These are phyloP conservation scores for Penicillium robsamsonii DNA, from an alignment of 495 filamentous ascomycete genomes.

Conservation along the genomic window DNA sequence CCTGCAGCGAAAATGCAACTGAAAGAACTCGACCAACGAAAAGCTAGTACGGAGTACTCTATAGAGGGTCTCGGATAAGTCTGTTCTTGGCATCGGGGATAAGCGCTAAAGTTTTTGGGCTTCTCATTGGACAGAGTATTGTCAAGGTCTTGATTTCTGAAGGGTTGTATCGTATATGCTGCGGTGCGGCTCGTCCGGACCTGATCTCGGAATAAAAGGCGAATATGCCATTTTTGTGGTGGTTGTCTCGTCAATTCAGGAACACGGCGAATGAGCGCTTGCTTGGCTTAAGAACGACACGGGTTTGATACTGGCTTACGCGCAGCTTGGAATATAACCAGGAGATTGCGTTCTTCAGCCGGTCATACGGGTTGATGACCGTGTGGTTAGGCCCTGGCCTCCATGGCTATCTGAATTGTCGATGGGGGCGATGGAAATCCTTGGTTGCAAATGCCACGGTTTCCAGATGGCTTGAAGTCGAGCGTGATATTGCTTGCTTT, in stretches of 20 bases:
- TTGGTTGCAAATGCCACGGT: no score
- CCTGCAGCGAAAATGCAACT: background rate
- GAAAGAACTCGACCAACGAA: background rate
- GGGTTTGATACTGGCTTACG: background rate
- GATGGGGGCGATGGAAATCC: no score
- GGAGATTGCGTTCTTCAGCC: background rate
- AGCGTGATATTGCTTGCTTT: no score
- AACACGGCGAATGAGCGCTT: slow-evolving; percentile 22
- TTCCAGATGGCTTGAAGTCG: no score
- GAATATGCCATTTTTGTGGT: background rate
- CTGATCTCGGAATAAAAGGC: background rate
- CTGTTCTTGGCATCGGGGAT: slow-evolving; percentile 11
- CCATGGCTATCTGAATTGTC: background rate
- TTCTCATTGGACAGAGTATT: slow-evolving; percentile 4
- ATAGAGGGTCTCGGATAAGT: slow-evolving; percentile 10
- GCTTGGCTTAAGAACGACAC: background rate
- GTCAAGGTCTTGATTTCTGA: slow-evolving; percentile 2
- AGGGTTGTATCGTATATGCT: background rate
- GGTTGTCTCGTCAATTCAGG: slow-evolving; percentile 11
- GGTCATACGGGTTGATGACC: background rate
- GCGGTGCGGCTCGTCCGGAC: background rate
- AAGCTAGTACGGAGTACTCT: background rate
- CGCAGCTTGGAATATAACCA: slow-evolving; percentile 15
- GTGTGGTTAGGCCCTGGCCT: no score
- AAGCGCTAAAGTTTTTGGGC: background rate